A percentile compares a stretch with the other conserved stretches of the same genome.
phyloP scores from a whole-genome alignment of 2,329 filamentous ascomycete genomes.

The Exophiala phaeomuriformis region DNA sequence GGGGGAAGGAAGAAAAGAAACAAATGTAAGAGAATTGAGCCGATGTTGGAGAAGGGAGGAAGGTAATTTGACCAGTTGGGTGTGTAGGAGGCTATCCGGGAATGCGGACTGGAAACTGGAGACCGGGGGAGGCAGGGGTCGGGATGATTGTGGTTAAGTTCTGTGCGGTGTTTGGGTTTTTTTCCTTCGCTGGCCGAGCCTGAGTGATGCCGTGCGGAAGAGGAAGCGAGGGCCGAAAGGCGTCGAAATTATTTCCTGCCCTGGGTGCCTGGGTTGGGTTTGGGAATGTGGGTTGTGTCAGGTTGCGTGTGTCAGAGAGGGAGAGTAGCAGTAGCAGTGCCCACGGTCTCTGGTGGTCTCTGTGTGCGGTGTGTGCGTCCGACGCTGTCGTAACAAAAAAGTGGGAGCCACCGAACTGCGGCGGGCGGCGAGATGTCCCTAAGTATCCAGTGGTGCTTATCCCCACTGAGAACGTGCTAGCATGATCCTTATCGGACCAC shows the following conservation, averaged over 20 bases:
- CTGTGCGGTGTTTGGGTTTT: conserved; percentile 3
- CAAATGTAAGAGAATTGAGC: background rate
- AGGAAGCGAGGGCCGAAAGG: conserved; percentile 6
- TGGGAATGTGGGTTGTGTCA: conserved; percentile 6
- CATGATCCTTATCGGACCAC: conserved; percentile 14
- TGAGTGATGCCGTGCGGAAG: conserved; percentile 7
- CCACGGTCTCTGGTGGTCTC: too few species aligned
- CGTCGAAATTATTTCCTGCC: conserved; percentile 2
- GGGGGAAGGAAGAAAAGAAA: conserved; percentile 4
- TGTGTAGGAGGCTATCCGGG: conserved; percentile 19
- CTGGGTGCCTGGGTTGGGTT: background rate
- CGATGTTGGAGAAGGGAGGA: background rate
- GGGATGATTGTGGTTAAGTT: background rate
- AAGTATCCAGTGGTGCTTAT: background rate
- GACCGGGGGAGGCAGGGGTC: conserved; percentile 22
- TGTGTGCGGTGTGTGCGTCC: background rate
- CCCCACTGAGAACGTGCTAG: conserved; percentile 2
- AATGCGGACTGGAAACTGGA: conserved; percentile 22
- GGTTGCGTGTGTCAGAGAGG: background rate
- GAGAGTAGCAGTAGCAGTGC: too few species aligned
- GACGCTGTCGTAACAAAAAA: background rate
- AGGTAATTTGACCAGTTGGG: background rate
- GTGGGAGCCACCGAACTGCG: background rate
- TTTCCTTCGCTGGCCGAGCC: conserved; percentile 5
- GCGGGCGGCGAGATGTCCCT: background rate